Evolutionary conservation across 192 early-diverging fungal genomes (phyloP), one percentile per base, ranked within the genome.

Genomic region (Podochytrium sp.): DNA sequence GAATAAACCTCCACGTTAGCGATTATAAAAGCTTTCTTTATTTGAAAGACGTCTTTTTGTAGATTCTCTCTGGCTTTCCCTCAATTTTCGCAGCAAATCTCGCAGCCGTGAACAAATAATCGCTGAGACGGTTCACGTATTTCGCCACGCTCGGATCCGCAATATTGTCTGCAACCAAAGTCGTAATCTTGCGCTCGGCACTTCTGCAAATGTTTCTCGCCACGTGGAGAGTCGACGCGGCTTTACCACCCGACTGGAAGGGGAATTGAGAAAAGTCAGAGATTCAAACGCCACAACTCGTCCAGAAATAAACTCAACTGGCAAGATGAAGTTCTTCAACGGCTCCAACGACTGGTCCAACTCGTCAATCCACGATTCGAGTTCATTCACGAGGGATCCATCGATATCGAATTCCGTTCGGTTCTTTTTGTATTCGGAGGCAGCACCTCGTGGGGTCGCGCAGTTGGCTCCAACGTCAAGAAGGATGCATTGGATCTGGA

Each of bases 401-500:
- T 92, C 83, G 0, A 79, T 51, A 66, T 98, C 93, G 76, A 98
- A 98, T 10, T 81, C 60, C 1, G 95, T 98, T 35, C 86, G 76
- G 76, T 76, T 77, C 30, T 92, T 73, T 57, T 87, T 84, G 39
- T 62, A 74, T 53, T 91, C 84, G 47, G 83, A 76, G 14, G 90
- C 85, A 2, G 83, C 74, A 14, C 73, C 78, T 34, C 92, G 77
- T 25, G 95, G 95, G 10, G 95, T 96, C 1, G 96, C 95, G 60
- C 96, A 87, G 78, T 95, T 96, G n/a, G 94, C 94, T 3, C 91
- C 91, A 10, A 96, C 86, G 68, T 96, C 95, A 74, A 95, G 95
- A 52, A 98, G 75, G 32, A 92, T 82, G 73, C 94, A 95, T 87
- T 98, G 96, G 61, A 98, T 92, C 85, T 92, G 76, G 14, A 20